Evolutionary conservation across 257 asterid genomes (phyloP), one percentile per base, ranked within the genome.

Genomic region (Solanum pinnatisectum): DNA sequence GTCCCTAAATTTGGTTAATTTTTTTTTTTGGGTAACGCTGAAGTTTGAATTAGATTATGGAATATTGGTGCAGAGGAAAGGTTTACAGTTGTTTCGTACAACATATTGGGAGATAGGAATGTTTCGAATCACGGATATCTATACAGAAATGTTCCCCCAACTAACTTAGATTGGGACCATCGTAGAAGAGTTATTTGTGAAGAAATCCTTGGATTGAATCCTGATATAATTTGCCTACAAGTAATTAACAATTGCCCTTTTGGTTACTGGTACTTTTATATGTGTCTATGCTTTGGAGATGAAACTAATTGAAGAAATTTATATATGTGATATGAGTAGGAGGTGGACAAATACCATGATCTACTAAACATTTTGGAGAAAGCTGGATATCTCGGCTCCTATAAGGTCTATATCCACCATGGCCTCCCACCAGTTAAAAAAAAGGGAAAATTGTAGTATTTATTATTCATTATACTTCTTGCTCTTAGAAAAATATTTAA

Each of bases 281-380:
- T 81, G 46, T 81, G 68, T 16, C 40, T 49, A 18, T 16, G 85
- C 9, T 68, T 68, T 74, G 71, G 59, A 36, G 39, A 46, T 46
- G 68, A 27, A 87, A 70, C 33, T 83, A 36, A 12, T 32, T 49
- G 22, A 87, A 73, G 73, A 20, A 15, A 27, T 33, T 37, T 74
- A 14, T 65, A 52, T n/a, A 30, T 84, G 36, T 88, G 56, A 79
- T 70, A 71, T 73, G 67, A 84, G 14, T 87, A 91, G 93, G 93
- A 91, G 87, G 93, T 91, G 86, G 93, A 91, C 79, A 91, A 87
- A 74, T 91, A 91, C 84, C 12, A 67, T 89, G 91, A 91, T 87
- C 86, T 91, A 71, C 78, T 77, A 44, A 65, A 25, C 84, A 39
- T 87, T 35, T 42, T 91, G 86, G 89, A 88, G 90, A 88, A 84